Conservation (phyloP, 2,329 filamentous ascomycete genomes). For the Penicillium frequentans region DNA sequence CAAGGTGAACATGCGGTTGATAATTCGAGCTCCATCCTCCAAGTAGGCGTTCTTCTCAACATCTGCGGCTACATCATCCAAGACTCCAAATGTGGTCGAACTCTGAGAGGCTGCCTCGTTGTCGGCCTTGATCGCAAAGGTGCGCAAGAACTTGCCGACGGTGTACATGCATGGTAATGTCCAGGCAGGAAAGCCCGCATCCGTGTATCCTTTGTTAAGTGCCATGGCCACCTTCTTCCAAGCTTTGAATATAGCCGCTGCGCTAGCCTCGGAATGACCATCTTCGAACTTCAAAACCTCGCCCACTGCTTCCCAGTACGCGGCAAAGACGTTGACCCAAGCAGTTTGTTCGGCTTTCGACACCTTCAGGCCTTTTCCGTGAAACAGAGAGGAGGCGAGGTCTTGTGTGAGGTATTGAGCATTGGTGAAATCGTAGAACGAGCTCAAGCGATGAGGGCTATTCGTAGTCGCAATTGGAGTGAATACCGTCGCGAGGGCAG, state of each 20-base stretch:
- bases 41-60: constrained; percentile 78
- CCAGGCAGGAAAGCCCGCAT: constrained; percentile 68
- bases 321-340: constrained; percentile 84
- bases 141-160: constrained; percentile 78
- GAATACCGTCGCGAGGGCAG: constrained; percentile 71
- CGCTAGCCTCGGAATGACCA: constrained; percentile 57
- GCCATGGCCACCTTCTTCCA: constrained; percentile 83
- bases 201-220: constrained; percentile 77
- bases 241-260: constrained; percentile 78
- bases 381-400: constrained; percentile 69
- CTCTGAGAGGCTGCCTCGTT: constrained; percentile 59
- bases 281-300: constrained; percentile 69
- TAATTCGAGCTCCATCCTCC: constrained; percentile 83
- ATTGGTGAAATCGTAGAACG: constrained; percentile 72
- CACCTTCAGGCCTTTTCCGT: constrained; percentile 57
- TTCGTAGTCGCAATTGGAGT: constrained; percentile 66
- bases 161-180: constrained; percentile 88
- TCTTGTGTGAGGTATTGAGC: constrained; percentile 65
- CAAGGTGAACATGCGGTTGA: constrained; percentile 88
- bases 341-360: constrained; percentile 68
- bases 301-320: constrained; percentile 80
- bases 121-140: constrained; percentile 90
- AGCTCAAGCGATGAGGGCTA: constrained; percentile 65
- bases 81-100: constrained; percentile 55
- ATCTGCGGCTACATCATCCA: constrained; percentile 80